Percentiles rank a stretch among this genome's conserved stretches.
These are phyloP conservation scores for Przewalskia tangutica DNA, from an alignment of 257 asterid genomes.

Conservation along the genomic window DNA sequence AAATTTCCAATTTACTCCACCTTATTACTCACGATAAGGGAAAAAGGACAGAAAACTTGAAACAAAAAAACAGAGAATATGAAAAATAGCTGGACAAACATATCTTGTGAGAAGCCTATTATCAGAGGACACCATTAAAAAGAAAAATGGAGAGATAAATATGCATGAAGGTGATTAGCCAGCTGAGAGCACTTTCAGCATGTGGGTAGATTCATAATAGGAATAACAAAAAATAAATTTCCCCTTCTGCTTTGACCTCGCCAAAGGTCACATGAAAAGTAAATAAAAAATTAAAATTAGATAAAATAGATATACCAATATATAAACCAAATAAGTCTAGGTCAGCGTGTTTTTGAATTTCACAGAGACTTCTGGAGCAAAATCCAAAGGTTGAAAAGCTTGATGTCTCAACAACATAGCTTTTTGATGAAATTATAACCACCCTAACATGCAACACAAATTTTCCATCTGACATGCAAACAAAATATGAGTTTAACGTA, in stretches of 20 bases:
- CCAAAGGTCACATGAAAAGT: background rate
- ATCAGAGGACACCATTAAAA: background rate
- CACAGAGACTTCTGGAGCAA: background rate
- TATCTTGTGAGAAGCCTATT: background rate
- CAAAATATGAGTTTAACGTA: background rate
- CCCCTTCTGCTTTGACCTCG: background rate
- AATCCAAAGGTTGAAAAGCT: background rate
- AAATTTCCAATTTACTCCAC: background rate
- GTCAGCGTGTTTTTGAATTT: background rate
- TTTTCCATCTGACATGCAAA: constrained; percentile 3
- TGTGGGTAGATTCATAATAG: background rate
- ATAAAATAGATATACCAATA: background rate
- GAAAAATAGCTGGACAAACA: background rate
- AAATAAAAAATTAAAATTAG: background rate
- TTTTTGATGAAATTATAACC: background rate
- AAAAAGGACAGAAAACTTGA: background rate
- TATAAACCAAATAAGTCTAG: background rate
- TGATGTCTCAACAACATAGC: background rate
- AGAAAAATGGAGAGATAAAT: background rate
- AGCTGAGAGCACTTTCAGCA: background rate
- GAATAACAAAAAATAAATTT: background rate
- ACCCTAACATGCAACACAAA: constrained; percentile 4
- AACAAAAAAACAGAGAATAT: background rate
- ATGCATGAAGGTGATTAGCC: background rate
- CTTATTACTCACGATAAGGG: background rate